phyloP scores from a whole-genome alignment of 2,329 filamentous ascomycete species.

The Rutstroemia sp. region DNA sequence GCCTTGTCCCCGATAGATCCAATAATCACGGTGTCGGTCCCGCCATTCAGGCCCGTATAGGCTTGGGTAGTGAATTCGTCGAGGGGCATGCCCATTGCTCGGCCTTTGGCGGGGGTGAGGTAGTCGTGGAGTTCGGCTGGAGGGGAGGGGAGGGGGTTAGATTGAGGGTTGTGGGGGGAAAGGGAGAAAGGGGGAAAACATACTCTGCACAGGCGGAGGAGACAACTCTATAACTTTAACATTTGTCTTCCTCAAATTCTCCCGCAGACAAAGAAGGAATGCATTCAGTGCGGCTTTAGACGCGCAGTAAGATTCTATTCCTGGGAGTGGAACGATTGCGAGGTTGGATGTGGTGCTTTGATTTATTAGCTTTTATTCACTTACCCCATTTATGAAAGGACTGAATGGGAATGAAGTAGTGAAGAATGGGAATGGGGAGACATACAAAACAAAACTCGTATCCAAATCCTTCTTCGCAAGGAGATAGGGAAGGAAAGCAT shows the following conservation, averaged over 20 bases:
- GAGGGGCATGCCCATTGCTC: constrained; percentile 41
- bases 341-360: constrained; percentile 16
- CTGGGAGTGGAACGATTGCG: constrained; percentile 13
- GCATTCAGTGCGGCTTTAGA: constrained; percentile 38
- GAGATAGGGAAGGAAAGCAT: constrained; percentile 24
- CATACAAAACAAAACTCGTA: constrained; percentile 18
- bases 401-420: too few species aligned
- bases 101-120: constrained; percentile 35
- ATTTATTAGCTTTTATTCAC: background rate
- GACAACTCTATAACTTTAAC: constrained; percentile 37
- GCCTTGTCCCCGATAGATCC: too few species aligned
- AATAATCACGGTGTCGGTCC: background rate
- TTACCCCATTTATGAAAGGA: too few species aligned
- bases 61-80: background rate
- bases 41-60: background rate
- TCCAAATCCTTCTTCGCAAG: constrained; percentile 4
- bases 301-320: constrained; percentile 35
- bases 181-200: background rate
- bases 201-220: constrained; percentile 28
- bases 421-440: background rate
- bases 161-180: constrained; percentile 10
- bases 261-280: constrained; percentile 36
- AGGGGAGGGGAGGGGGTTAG: background rate
- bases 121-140: constrained; percentile 37
- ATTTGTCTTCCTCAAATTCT: constrained; percentile 32